Percentiles rank a stretch among this genome's conserved stretches.
Conservation (phyloP, 805 yeast species). For the Candida vaughaniae region DNA sequence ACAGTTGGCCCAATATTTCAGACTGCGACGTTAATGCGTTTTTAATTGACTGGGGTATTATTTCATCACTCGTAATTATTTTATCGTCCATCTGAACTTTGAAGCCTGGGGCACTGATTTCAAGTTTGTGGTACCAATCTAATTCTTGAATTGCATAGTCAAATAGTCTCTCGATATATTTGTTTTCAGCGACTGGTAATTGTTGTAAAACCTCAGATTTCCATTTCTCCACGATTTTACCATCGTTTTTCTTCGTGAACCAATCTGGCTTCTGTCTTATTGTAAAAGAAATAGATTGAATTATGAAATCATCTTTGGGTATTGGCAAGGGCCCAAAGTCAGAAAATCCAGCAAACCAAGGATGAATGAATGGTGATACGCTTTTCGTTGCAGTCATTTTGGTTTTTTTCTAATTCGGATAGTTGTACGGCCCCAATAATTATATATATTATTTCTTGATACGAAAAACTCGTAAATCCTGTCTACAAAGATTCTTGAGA, state of each 20-base stretch:
- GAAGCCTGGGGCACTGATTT: conserved; percentile 15
- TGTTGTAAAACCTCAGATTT: conserved; percentile 17
- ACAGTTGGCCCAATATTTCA: conserved; percentile 15
- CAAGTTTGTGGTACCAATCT: conserved; percentile 23
- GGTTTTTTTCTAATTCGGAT: too few species aligned
- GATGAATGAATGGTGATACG: conserved; percentile 19
- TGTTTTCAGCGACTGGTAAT: neutral
- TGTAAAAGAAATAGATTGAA: conserved; percentile 15
- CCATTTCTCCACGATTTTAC: conserved; percentile 19
- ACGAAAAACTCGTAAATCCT: neutral
- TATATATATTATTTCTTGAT: too few species aligned
- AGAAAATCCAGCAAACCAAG: conserved; percentile 15
- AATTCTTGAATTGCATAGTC: conserved; percentile 29
- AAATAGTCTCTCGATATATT: conserved; percentile 16
- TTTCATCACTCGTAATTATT: conserved; percentile 18
- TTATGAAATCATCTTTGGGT: conserved; percentile 17
- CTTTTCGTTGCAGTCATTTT: too few species aligned
- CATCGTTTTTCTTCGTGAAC: conserved; percentile 17
- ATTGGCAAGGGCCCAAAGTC: conserved; percentile 14
- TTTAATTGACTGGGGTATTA: conserved; percentile 14
- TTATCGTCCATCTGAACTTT: conserved; percentile 20
- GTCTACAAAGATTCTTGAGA: too few species aligned
- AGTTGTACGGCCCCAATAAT: too few species aligned
- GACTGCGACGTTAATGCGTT: conserved; percentile 12
- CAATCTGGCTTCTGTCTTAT: conserved; percentile 20